Percentiles rank a stretch among this genome's conserved stretches.
phyloP scores from a whole-genome alignment of 192 early-diverging fungal genomes.

The Ramicandelaber brevisporus region DNA sequence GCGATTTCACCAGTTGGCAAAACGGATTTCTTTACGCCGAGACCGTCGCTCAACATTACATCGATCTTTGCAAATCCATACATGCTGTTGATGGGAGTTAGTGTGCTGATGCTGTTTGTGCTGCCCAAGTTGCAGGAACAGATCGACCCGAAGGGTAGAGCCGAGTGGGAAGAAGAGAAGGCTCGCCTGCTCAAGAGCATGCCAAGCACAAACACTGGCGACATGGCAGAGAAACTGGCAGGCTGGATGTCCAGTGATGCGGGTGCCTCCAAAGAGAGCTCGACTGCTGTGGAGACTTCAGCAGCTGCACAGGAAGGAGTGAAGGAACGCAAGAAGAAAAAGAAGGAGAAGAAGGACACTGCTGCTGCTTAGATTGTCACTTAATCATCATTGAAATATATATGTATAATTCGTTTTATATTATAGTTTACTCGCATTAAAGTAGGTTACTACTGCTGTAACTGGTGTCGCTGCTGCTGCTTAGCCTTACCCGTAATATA shows the following conservation, averaged over 20 bases:
- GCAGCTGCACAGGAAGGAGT: too few species aligned
- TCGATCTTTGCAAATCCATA: slow-evolving; percentile 18
- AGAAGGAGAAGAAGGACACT: too few species aligned
- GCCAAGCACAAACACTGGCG: not conserved
- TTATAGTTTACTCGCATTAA: not conserved
- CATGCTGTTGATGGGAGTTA: slow-evolving; percentile 19
- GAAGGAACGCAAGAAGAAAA: too few species aligned
- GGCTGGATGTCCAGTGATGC: slow-evolving; percentile 1
- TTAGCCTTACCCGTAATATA: slow-evolving; percentile 9
- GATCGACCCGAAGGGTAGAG: slow-evolving; percentile 12
- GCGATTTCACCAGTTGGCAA: not conserved
- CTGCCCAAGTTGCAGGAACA: slow-evolving; percentile 19
- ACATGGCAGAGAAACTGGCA: slow-evolving; percentile 1
- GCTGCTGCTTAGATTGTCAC: too few species aligned
- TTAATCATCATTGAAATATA: too few species aligned
- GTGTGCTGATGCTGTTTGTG: slow-evolving; percentile 13
- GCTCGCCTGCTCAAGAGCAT: slow-evolving; percentile 1
- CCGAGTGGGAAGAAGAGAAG: slow-evolving; percentile 12
- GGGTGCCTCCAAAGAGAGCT: not conserved
- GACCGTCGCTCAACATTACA: slow-evolving; percentile 13
- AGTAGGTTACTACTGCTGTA: slow-evolving; percentile 13
- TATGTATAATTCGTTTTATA: too few species aligned
- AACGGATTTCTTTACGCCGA: slow-evolving; percentile 4
- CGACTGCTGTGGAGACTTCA: not conserved
- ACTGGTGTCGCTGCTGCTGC: slow-evolving; percentile 8